Conservation (phyloP, 495 filamentous ascomycete species). For the Neurospora pannonica region DNA sequence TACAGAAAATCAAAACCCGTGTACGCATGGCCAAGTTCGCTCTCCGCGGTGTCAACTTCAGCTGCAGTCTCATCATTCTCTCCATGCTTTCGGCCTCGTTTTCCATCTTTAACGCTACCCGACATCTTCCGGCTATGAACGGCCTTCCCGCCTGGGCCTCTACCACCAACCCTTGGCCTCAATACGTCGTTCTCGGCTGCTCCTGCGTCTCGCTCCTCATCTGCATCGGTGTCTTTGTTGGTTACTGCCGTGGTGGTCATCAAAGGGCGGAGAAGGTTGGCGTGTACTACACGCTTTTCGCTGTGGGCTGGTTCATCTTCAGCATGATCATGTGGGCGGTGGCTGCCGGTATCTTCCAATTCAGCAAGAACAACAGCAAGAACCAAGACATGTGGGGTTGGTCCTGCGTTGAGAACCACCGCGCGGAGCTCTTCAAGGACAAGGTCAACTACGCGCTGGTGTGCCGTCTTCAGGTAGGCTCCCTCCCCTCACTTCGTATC, state of each 20-base stretch:
- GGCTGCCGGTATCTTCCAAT: slow-evolving; percentile 75
- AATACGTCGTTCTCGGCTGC: slow-evolving; percentile 70
- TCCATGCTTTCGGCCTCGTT: slow-evolving; percentile 78
- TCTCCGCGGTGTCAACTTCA: slow-evolving; percentile 88
- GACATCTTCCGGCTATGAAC: slow-evolving; percentile 59
- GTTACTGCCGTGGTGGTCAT: slow-evolving; percentile 85
- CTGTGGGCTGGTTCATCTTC: slow-evolving; percentile 87
- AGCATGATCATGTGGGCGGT: slow-evolving; percentile 89
- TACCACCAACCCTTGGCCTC: slow-evolving; percentile 77
- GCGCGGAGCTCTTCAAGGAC: slow-evolving; percentile 61
- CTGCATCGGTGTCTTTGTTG: slow-evolving; percentile 72
- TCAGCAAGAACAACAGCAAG: slow-evolving; percentile 57
- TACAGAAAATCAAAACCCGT: slow-evolving; percentile 80
- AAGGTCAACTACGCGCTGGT: slow-evolving; percentile 85
- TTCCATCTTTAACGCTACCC: slow-evolving; percentile 81
- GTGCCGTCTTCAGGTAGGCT: slow-evolving; percentile 80
- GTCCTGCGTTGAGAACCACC: slow-evolving; percentile 82
- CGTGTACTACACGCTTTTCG: slow-evolving; percentile 87
- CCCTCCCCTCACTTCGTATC: background rate
- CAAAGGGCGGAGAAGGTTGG: slow-evolving; percentile 81
- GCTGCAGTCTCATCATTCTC: slow-evolving; percentile 90
- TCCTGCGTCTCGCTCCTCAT: slow-evolving; percentile 70
- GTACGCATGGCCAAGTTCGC: slow-evolving; percentile 92
- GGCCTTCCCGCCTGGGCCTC: slow-evolving; percentile 74
- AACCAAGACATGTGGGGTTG: slow-evolving; percentile 94